Evolutionary conservation across 305 asterid genomes (phyloP), one percentile per base, ranked within the genome.

Genomic region (Ajuga reptans): DNA sequence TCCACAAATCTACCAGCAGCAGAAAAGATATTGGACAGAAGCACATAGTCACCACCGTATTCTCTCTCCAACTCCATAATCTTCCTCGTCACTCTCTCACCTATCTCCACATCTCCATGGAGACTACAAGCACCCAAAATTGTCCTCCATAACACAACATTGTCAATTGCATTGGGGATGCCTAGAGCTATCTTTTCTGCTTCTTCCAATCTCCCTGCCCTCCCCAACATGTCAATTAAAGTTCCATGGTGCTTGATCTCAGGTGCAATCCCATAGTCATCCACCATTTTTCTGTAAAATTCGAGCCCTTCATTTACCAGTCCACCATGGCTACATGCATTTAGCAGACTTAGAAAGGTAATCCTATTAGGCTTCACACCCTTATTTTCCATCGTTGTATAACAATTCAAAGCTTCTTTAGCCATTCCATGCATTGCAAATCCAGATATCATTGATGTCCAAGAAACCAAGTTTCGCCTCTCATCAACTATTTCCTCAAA

Each of bases 131-230:
- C 90, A 4, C 93, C 97, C 70, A 91, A 79, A 33, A 91, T 82
- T 4, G 91, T 89, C 85, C 97, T 86, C 97, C 95, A 91, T n/a
- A 86, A 62, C 75, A 87, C 87, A 49, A 79, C 90, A 64, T 78
- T 83, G 37, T 75, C 79, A 51, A 57, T 75, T 1, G 75, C 83
- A 69, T 11, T 55, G 16, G 92, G 90, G 45, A 84, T 71, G 59
- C 72, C 71, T 43, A 77, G 46, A 3, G 93, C 91, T 24, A 91
- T 81, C 76, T 69, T 77, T 79, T 91, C 97, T 0, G 97, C 97
- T 80, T 87, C 97, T 65, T 85, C 91, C 63, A 89, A 67, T 71
- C 96, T 87, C 66, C 95, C 97, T 18, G 87, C 95, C 82, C 96
- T 84, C 50, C 95, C 96, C 82, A 91, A 68, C 89, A 89, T 79